Evolutionary conservation across 352 stramenopile species (phyloP).

Genomic region (Stramenopiles sp.): DNA sequence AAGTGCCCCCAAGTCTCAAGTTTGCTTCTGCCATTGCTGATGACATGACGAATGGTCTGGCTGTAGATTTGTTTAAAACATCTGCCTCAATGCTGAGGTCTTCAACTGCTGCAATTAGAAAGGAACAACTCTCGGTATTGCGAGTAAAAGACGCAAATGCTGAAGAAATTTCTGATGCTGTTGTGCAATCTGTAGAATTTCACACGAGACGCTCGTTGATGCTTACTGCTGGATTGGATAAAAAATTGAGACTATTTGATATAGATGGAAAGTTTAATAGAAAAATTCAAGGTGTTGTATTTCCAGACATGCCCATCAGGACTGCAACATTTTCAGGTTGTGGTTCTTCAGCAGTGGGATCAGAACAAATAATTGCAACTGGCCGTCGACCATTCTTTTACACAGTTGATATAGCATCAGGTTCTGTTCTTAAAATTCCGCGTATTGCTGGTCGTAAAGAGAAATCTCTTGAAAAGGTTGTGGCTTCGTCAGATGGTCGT

Average conservation of each 20-base stretch:
- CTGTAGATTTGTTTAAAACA: neutral
- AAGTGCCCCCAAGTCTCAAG: neutral
- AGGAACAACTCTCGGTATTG: neutral
- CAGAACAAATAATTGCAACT: slow-evolving; percentile 40
- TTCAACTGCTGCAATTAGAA: slow-evolving; percentile 1
- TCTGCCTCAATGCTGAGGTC: neutral
- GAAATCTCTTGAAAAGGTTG: slow-evolving; percentile 35
- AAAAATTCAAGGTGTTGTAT: slow-evolving; percentile 43
- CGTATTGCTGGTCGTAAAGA: slow-evolving; percentile 44
- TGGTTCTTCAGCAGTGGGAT: no score
- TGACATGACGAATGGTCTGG: neutral
- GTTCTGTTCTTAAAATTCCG: slow-evolving; percentile 49
- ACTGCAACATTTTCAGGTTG: slow-evolving; percentile 35
- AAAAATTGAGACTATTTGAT: slow-evolving; percentile 56
- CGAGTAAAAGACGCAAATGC: neutral
- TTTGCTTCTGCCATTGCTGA: neutral
- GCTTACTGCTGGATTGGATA: slow-evolving; percentile 49
- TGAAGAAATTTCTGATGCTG: slow-evolving; percentile 15
- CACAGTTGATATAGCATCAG: slow-evolving; percentile 63
- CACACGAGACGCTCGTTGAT: slow-evolving; percentile 42
- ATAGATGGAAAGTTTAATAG: slow-evolving; percentile 36
- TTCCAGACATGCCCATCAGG: slow-evolving; percentile 47
- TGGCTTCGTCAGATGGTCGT: slow-evolving; percentile 37
- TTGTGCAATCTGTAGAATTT: slow-evolving; percentile 46
- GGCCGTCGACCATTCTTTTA: slow-evolving; percentile 78